These are phyloP conservation scores for Fusarium haematococcum DNA, from an alignment of 2,329 filamentous ascomycete species.

Conservation along the genomic window DNA sequence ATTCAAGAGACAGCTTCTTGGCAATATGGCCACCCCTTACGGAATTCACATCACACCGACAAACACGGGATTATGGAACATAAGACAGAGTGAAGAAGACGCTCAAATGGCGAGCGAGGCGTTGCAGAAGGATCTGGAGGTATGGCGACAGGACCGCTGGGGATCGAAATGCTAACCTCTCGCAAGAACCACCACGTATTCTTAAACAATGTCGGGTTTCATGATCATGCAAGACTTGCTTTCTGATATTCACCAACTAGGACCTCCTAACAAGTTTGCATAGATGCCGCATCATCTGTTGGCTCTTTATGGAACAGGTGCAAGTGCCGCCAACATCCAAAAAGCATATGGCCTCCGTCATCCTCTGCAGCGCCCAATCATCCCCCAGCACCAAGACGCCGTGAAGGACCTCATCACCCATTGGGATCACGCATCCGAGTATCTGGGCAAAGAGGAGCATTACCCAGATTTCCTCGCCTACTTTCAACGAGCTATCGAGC, in stretches of 20 bases:
- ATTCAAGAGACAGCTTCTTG: neutral
- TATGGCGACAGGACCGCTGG: neutral
- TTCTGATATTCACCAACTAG: neutral
- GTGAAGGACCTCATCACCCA: neutral
- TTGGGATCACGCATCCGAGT: neutral
- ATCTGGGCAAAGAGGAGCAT: neutral
- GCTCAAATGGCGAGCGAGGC: neutral
- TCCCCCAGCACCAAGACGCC: neutral
- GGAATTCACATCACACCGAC: neutral
- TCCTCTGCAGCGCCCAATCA: neutral
- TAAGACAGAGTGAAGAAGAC: neutral
- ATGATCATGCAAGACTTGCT: neutral
- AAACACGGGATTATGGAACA: neutral
- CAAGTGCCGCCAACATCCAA: neutral
- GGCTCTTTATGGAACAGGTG: neutral
- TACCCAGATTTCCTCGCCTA: neutral
- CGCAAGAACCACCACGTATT: neutral
- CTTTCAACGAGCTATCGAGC: neutral
- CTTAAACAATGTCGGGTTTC: neutral
- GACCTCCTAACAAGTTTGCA: neutral
- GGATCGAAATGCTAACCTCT: neutral
- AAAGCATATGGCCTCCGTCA: neutral
- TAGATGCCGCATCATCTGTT: neutral
- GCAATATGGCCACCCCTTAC: neutral
- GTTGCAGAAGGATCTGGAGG: neutral